Evolutionary conservation across 2,329 filamentous ascomycete genomes (phyloP).

Genomic region (Talaromyces sp.): DNA sequence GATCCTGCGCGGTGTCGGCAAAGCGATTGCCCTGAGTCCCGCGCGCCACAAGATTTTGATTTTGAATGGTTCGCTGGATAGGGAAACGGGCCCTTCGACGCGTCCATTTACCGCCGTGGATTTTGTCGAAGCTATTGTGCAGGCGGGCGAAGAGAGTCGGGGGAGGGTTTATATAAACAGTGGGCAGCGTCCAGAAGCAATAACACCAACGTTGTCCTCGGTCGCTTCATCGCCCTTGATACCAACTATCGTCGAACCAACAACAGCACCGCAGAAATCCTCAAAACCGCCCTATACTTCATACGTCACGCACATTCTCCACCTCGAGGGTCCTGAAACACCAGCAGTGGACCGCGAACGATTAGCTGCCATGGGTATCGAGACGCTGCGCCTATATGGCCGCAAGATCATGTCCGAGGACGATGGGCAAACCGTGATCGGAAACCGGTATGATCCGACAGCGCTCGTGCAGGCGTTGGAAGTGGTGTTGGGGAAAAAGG

Average conservation of each 20-base stretch:
- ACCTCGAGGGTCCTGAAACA: constrained; percentile 66
- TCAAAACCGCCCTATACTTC: constrained; percentile 51
- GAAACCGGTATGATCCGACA: constrained; percentile 68
- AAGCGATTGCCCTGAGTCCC: constrained; percentile 52
- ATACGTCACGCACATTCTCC: constrained; percentile 81
- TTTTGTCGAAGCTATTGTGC: constrained; percentile 75
- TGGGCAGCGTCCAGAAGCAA: neutral
- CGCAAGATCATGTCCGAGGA: constrained; percentile 45
- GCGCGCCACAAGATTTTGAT: constrained; percentile 71
- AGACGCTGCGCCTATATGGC: constrained; percentile 73
- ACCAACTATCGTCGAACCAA: constrained; percentile 9
- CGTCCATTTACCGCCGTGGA: constrained; percentile 68
- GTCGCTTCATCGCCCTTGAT: neutral
- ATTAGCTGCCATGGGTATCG: constrained; percentile 65
- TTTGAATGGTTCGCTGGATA: constrained; percentile 76
- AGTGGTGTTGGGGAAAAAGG: constrained; percentile 65
- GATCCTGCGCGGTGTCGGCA: constrained; percentile 70
- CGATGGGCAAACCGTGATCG: constrained; percentile 46
- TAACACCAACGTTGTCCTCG: constrained; percentile 5
- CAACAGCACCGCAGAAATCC: constrained; percentile 20
- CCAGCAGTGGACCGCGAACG: constrained; percentile 65
- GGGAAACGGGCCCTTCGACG: constrained; percentile 72
- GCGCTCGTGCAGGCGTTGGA: constrained; percentile 72
- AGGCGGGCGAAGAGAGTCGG: constrained; percentile 67
- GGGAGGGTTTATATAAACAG: constrained; percentile 30